Conservation (phyloP, 1,284 basidiomycete genomes). For the Caloboletus inedulis region DNA sequence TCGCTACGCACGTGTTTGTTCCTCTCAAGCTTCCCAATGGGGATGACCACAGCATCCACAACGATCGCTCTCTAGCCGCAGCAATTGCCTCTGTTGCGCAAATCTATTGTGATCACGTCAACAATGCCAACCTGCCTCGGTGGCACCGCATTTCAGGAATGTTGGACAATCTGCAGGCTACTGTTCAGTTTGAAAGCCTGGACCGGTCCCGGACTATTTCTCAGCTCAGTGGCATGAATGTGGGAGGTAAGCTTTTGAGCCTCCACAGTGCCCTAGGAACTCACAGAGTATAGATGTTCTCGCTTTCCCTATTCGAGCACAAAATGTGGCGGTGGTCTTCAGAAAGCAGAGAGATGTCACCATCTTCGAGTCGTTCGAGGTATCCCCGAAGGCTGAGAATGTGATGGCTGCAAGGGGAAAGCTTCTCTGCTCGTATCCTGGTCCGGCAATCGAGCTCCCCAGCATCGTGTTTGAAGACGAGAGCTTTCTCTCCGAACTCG, state of each 20-base stretch:
- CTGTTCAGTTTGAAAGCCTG: conserved; percentile 11
- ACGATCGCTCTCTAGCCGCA: conserved; percentile 15
- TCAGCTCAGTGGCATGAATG: conserved; percentile 18
- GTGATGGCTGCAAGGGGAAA: conserved; percentile 35
- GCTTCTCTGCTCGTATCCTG: conserved; percentile 36
- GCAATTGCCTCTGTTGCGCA: conserved; percentile 1
- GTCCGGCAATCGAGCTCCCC: conserved; percentile 31
- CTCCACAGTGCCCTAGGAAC: rapidly evolving
- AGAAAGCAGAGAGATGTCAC: conserved; percentile 22
- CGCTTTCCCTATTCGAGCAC: conserved; percentile 32
- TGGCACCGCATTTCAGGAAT: conserved; percentile 18
- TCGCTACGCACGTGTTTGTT: conserved; percentile 24
- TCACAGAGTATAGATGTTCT: conserved; percentile 21
- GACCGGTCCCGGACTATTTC: neutral
- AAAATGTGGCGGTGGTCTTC: conserved; percentile 38
- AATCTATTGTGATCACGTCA: neutral
- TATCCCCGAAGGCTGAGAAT: conserved; percentile 18
- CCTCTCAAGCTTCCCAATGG: conserved; percentile 23
- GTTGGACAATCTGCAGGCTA: conserved; percentile 18
- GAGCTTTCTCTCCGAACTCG: conserved; percentile 26
- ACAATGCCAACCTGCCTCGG: neutral
- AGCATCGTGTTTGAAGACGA: conserved; percentile 15
- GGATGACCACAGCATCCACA: conserved; percentile 12
- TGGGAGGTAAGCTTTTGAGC: conserved; percentile 13
- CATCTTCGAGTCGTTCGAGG: conserved; percentile 38